Evolutionary conservation across 129 eudicot species (phyloP), one percentile per base, ranked within the genome.

Genomic region (Erigeron canadensis): DNA sequence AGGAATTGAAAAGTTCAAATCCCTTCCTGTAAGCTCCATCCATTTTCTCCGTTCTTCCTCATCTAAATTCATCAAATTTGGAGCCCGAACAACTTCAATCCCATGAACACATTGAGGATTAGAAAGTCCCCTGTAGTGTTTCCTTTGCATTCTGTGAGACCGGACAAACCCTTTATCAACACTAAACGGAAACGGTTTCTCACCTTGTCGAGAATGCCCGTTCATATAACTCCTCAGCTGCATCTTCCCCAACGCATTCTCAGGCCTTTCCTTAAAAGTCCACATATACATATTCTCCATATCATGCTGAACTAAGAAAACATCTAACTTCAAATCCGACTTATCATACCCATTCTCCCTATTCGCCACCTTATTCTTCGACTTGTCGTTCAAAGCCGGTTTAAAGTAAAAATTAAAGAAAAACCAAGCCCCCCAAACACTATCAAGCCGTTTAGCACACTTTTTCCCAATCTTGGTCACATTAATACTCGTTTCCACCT

Each of bases 21-120:
- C 91, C 55, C 91, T 73, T 51, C 91, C 88, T 0, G 89, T 86
- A 12, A 83, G 87, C 79, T 88, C 87, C 68, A 83, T 80, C 96
- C 96, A 88, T 42, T 72, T 86, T 41, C 86, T 85, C 77, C 84
- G 70, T 67, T 88, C 96, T 45, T 86, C 88, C 23, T 81, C 91
- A 12, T 86, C 90, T 19, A 85, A 63, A 3, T 81, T 84, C 65
- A 45, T 16, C 57, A 89, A 82, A 72, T 77, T 86, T 2, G 96
- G 96, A 15, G 88, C 40, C 22, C 86, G 84, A 28, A 88, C 90
- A 72, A 88, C 84, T 80, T 88, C 95, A 76, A 88, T 85, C 41
- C 95, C 95, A 76, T 88, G 95, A 75, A 88, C 87, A 78, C 95
- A 88, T 50, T 88, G 95, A 11, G 95, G 95, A 60, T 88, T 88